Evolutionary conservation across 805 yeast species (phyloP), one percentile per base, ranked within the genome.

Genomic region (Saturnispora diversa): DNA sequence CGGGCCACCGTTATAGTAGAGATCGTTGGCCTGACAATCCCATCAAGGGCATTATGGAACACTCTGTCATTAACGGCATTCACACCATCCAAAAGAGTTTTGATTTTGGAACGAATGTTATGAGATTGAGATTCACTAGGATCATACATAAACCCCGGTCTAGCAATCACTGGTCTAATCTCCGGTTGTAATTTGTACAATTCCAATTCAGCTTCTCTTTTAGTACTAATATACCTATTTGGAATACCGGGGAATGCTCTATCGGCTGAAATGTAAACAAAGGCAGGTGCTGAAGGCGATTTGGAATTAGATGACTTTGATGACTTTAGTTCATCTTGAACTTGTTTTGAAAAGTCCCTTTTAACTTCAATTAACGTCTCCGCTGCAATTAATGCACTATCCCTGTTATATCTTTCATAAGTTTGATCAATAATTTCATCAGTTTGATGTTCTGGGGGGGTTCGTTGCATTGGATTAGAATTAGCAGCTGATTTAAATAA

Each of bases 131-230:
- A 50, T 12, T 43, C 49, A 6, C 52, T 47, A 27, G 67, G 74
- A 53, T 84, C 94, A 52, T 64, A 82, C 87, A 87, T 78, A 50
- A 86, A 75, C 0, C 94, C 94, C 0, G 96, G 96, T 45, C 95
- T 69, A 60, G 84, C 46, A 12, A 82, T 56, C 2, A 87, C 74
- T 0, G 81, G 64, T 42, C 90, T 69, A 19, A 84, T 54, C n/a
- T 65, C 62, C 16, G 72, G 62, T 21, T 66, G 56, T 41, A 58
- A 39, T 37, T 55, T 53, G 22, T 52, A 52, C 16, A 76, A 57
- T 48, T 74, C 80, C 19, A 58, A 57, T 55, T 87, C 97, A 0
- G 96, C 90, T 44, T 69, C 76, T 49, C 95, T 64, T 52, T 87
- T 87, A 17, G 92, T 76, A 8, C 69, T 66, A 26, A 87, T 74